A percentile compares a stretch with the other conserved stretches of the same genome.
These are phyloP conservation scores for Strigomonas culicis DNA, from an alignment of 208 protist species.

Conservation along the genomic window DNA sequence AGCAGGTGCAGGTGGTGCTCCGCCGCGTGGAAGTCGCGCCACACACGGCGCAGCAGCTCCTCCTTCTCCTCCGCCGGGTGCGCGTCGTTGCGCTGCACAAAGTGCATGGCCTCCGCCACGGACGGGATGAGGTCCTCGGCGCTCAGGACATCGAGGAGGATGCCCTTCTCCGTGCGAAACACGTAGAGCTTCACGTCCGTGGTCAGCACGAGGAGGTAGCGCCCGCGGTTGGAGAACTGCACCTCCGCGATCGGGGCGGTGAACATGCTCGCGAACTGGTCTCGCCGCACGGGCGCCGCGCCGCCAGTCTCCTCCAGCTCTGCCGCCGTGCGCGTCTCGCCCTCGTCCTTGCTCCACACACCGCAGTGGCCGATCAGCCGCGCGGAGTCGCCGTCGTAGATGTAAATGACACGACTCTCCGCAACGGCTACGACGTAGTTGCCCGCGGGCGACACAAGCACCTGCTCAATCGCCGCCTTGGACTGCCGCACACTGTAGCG, in stretches of 20 bases:
- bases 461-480: no score
- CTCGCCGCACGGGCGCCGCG: not conserved
- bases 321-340: not conserved
- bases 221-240: slow-evolving; percentile 59
- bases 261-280: not conserved
- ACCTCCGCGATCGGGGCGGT: slow-evolving; percentile 35
- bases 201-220: slow-evolving; percentile 67
- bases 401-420: no score
- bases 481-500: no score
- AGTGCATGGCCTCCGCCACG: not conserved
- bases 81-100: not conserved
- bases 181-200: slow-evolving; percentile 55
- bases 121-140: slow-evolving; percentile 26
- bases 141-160: slow-evolving; percentile 36
- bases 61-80: not conserved
- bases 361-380: no score
- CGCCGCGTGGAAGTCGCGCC: not conserved
- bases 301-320: not conserved
- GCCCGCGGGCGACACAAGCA: no score
- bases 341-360: not conserved
- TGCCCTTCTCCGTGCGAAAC: slow-evolving; percentile 65
- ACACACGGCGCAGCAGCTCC: not conserved
- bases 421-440: no score
- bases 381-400: no score
- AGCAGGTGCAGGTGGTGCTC: not conserved